phyloP scores from a whole-genome alignment of 202 grass and related monocot genomes.

The Hordeum pubiflorum region DNA sequence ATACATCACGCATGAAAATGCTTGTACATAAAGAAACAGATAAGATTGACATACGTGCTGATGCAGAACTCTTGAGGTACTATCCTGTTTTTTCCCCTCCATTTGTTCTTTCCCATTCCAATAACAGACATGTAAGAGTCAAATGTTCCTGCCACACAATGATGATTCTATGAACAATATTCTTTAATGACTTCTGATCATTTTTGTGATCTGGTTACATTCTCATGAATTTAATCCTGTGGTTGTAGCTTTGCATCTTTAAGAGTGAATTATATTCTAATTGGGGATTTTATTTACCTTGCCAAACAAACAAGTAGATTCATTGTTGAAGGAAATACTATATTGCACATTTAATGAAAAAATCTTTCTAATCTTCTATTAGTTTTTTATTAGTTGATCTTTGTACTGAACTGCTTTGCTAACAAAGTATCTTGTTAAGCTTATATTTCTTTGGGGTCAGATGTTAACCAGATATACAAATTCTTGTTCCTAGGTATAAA shows the following conservation, averaged over 20 bases:
- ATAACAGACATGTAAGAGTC: slow-evolving; percentile 14
- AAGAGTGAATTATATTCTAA: background rate
- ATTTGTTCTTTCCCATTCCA: slow-evolving; percentile 9
- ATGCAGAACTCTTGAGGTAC: slow-evolving; percentile 95
- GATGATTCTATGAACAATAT: background rate
- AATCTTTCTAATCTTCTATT: background rate
- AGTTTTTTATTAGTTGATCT: slow-evolving; percentile 1
- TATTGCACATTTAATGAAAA: background rate
- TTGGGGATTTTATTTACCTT: slow-evolving; percentile 11
- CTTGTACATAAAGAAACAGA: slow-evolving; percentile 90
- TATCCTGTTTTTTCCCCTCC: slow-evolving; percentile 5
- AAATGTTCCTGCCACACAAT: background rate
- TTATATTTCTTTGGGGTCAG: slow-evolving; percentile 22
- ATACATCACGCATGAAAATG: slow-evolving; percentile 60
- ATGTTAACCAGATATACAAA: slow-evolving; percentile 31
- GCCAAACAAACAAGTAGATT: background rate
- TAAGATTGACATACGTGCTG: slow-evolving; percentile 87
- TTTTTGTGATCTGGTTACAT: background rate
- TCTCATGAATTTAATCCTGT: background rate
- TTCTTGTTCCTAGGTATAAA: slow-evolving; percentile 77
- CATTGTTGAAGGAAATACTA: slow-evolving; percentile 9
- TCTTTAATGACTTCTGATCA: background rate
- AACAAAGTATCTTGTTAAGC: slow-evolving; percentile 3
- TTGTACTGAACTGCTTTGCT: slow-evolving; percentile 22
- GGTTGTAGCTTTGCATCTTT: background rate